Conservation (phyloP, 768 basidiomycete species). For the Rhizopogon vinicolor region DNA sequence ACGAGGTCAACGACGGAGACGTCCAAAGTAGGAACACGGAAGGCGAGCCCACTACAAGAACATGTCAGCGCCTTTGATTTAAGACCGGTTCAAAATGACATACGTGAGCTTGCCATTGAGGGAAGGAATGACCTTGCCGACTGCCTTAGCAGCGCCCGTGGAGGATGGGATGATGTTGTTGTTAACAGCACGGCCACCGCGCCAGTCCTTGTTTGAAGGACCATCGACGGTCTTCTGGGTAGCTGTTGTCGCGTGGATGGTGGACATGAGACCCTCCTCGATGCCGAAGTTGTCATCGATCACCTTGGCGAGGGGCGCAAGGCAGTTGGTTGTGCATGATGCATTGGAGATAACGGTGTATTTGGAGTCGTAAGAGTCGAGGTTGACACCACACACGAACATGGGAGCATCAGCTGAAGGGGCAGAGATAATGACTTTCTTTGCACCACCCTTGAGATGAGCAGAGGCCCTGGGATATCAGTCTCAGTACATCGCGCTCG, state of each 20-base stretch:
- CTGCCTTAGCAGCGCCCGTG: conserved; percentile 98
- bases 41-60: conserved; percentile 71
- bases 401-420: conserved; percentile 97
- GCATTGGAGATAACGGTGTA: conserved; percentile 97
- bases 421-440: conserved; percentile 99
- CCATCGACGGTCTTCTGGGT: conserved; percentile 96
- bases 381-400: conserved; percentile 95
- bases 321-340: conserved; percentile 99
- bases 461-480: conserved; percentile 60
- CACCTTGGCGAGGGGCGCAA: conserved; percentile 98
- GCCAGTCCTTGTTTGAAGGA: conserved; percentile 95
- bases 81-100: conserved; percentile 20
- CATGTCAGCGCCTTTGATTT: conserved; percentile 2
- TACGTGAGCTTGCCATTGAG: conserved; percentile 98
- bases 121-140: conserved; percentile 94
- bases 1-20: conserved; percentile 99
- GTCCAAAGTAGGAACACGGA: conserved; percentile 96
- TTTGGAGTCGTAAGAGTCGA: conserved; percentile 85
- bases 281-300: conserved; percentile 97
- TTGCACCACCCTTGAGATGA: conserved; percentile 97
- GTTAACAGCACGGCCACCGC: conserved; percentile 91
- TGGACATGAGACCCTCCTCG: conserved; percentile 97
- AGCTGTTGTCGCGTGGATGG: conserved; percentile 94
- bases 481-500: background rate
- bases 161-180: conserved; percentile 99